These are phyloP conservation scores for Crithidia fasciculata DNA, from an alignment of 208 protist species.

Conservation along the genomic window DNA sequence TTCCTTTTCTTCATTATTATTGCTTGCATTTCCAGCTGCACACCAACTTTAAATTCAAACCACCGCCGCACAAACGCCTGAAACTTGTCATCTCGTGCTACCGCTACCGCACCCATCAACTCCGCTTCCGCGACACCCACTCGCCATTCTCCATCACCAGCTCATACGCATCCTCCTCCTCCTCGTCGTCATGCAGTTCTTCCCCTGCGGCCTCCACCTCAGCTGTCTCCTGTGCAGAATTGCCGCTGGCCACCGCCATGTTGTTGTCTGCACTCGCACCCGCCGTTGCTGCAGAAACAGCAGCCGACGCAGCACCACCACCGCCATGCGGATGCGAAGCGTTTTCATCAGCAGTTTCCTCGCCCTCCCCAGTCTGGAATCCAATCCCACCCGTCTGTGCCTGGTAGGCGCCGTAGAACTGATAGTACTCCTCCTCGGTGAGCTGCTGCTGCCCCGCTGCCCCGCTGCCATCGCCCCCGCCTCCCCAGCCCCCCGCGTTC, in stretches of 20 bases:
- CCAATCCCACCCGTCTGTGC: conserved; percentile 25
- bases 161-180: conserved; percentile 66
- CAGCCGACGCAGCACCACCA: background rate
- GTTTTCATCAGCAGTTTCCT: background rate
- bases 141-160: conserved; percentile 80
- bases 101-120: background rate
- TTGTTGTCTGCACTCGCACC: background rate
- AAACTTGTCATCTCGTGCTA: background rate
- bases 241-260: background rate
- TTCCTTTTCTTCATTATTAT: too few species aligned
- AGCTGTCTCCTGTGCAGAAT: background rate
- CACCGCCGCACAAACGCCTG: background rate
- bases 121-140: conserved; percentile 33
- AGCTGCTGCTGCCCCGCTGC: conserved; percentile 34
- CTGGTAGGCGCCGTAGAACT: conserved; percentile 39
- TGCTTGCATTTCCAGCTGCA: too few species aligned
- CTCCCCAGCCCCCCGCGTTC: conserved; percentile 16
- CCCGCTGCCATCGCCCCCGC: conserved; percentile 9
- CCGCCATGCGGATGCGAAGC: background rate
- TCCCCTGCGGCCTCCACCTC: conserved; percentile 29
- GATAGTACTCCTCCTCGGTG: conserved; percentile 38
- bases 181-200: conserved; percentile 20
- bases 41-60: too few species aligned
- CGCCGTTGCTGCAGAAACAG: background rate
- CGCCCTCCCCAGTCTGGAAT: conserved; percentile 13